A percentile compares a stretch with the other conserved stretches of the same genome.
Evolutionary conservation across 192 early-diverging fungal genomes (phyloP).

Genomic region (Neocallimastix lanati): DNA sequence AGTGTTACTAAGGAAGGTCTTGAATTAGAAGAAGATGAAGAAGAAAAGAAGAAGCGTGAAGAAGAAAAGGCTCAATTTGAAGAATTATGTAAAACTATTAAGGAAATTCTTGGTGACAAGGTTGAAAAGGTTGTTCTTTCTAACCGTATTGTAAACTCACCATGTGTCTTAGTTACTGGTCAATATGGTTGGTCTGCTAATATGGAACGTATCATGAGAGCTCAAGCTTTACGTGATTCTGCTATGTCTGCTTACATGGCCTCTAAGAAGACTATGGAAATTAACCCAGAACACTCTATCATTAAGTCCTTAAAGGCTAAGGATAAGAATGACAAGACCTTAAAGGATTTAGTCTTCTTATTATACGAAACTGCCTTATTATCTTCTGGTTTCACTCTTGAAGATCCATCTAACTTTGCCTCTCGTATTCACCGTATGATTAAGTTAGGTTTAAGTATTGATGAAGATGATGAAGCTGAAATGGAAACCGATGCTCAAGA

Average conservation of each 20-base stretch:
- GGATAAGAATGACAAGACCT: constrained; percentile 97
- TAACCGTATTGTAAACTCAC: constrained; percentile 91
- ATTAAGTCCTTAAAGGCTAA: constrained; percentile 85
- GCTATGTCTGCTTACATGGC: constrained; percentile 99
- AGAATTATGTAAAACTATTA: constrained; percentile 80
- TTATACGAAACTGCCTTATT: constrained; percentile 91
- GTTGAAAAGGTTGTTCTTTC: constrained; percentile 89
- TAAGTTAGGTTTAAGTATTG: constrained; percentile 90
- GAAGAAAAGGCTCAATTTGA: constrained; percentile 84
- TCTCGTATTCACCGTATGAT: constrained; percentile 98
- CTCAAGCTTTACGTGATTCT: constrained; percentile 95
- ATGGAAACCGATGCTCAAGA: constrained; percentile 9
- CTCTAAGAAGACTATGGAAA: constrained; percentile 96
- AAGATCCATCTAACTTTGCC: constrained; percentile 83
- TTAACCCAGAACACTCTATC: constrained; percentile 92
- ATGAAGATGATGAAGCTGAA: constrained; percentile 50
- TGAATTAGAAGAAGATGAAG: constrained; percentile 96
- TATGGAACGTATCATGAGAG: constrained; percentile 99
- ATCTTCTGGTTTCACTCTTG: constrained; percentile 91
- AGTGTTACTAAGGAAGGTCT: constrained; percentile 98
- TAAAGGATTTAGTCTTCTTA: constrained; percentile 87
- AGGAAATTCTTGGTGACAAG: constrained; percentile 98
- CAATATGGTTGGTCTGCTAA: constrained; percentile 99
- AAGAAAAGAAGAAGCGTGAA: constrained; percentile 88
- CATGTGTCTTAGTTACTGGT: constrained; percentile 95